Conservation (phyloP, 768 basidiomycete genomes). For the Mycena alexandri region DNA sequence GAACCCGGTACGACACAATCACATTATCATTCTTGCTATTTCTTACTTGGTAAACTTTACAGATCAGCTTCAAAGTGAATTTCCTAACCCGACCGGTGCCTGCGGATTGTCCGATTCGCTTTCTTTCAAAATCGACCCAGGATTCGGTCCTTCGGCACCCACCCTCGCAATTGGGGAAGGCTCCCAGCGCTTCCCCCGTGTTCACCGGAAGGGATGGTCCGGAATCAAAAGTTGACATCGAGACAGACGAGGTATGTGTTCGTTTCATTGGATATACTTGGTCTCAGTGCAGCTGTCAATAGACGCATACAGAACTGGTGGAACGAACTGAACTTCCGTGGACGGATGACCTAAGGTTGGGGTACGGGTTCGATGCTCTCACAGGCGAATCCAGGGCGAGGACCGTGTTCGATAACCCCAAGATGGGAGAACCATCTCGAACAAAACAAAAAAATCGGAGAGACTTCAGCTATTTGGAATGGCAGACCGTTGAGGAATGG, state of each 20-base stretch:
- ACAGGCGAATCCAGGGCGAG: constrained; percentile 34
- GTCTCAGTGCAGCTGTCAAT: background rate
- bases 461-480: constrained; percentile 26
- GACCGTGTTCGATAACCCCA: constrained; percentile 25
- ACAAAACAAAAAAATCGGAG: background rate
- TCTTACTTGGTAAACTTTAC: background rate
- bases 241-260: background rate
- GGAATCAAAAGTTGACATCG: background rate
- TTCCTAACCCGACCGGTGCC: background rate
- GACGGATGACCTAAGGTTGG: constrained; percentile 27
- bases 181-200: too few species aligned
- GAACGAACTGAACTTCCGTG: constrained; percentile 34
- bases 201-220: background rate
- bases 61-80: constrained; percentile 33
- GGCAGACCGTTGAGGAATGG: constrained; percentile 30
- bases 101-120: background rate
- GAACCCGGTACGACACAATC: constrained; percentile 5
- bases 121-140: background rate
- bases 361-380: constrained; percentile 36
- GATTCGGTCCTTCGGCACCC: background rate
- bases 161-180: background rate
- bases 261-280: background rate
- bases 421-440: background rate
- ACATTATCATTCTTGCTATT: background rate
- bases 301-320: constrained; percentile 24